These are phyloP conservation scores for Ophiocordyceps sinensis DNA, from an alignment of 2,329 filamentous ascomycete species.

Conservation along the genomic window DNA sequence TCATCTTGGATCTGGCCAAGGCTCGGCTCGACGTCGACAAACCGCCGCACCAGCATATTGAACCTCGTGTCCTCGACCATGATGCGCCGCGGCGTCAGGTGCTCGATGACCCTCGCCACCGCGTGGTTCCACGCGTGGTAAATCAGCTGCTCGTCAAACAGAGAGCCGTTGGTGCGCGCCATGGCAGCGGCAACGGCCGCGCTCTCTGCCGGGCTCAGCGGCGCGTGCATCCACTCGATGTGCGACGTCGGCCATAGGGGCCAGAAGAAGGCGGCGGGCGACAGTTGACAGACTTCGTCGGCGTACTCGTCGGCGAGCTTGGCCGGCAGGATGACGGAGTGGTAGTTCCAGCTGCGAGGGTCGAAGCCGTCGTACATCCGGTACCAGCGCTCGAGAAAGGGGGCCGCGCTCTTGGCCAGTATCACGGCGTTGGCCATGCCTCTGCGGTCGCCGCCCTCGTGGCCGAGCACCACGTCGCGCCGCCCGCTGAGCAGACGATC, in stretches of 20 bases:
- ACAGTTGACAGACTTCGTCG: slow-evolving; percentile 3
- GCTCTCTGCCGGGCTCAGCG: slow-evolving; percentile 1
- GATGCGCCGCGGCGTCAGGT: slow-evolving; percentile 2
- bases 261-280: slow-evolving; percentile 7
- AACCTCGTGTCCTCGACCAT: slow-evolving; percentile 5
- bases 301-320: slow-evolving; percentile 1
- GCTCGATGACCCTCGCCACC: not conserved
- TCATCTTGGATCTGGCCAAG: too few relatives aligned
- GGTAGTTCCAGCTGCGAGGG: slow-evolving; percentile 1
- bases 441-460: not conserved
- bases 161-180: slow-evolving; percentile 2
- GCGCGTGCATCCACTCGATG: slow-evolving; percentile 6
- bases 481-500: not conserved
- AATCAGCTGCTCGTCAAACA: slow-evolving; percentile 6
- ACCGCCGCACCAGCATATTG: slow-evolving; percentile 5
- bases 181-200: slow-evolving; percentile 3
- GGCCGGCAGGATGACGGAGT: slow-evolving; percentile 4
- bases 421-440: slow-evolving; percentile 1
- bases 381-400: slow-evolving; percentile 1
- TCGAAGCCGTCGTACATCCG: not conserved
- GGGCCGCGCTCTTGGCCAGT: not conserved
- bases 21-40: too few relatives aligned
- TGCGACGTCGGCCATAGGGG: slow-evolving; percentile 7
- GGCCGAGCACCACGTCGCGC: not conserved
- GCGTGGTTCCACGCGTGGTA: slow-evolving; percentile 7